Conservation (phyloP, 129 eudicot species). For the Cynara cardunculus region DNA sequence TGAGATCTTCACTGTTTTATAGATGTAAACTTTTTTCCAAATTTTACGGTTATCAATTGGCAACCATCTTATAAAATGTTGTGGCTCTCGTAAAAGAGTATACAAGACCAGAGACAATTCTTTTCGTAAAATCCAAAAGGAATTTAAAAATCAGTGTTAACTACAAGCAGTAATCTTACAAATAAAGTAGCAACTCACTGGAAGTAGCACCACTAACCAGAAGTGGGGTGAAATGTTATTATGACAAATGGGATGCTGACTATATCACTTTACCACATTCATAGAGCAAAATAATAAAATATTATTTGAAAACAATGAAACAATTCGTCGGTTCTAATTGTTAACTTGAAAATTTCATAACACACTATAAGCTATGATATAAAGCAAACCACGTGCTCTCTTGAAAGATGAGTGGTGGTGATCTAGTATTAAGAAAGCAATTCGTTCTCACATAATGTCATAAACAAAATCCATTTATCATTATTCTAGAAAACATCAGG, state of each 20-base stretch:
- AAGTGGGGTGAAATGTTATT: not conserved
- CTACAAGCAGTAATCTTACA: constrained; percentile 3
- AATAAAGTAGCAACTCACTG: constrained; percentile 1
- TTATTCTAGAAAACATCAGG: not conserved
- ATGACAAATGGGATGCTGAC: constrained; percentile 8
- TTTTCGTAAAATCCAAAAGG: not conserved
- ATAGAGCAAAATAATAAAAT: not conserved
- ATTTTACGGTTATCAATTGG: constrained; percentile 1
- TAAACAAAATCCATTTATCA: not conserved
- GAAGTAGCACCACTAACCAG: not conserved
- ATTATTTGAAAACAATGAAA: constrained; percentile 3
- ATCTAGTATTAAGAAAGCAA: not conserved
- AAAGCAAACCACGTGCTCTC: not conserved
- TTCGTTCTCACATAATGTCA: not conserved
- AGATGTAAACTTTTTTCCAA: not conserved
- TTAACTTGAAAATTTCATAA: not conserved
- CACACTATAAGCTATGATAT: not conserved
- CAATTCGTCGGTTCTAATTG: not conserved
- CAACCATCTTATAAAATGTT: constrained; percentile 5
- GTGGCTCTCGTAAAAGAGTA: not conserved
- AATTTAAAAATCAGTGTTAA: not conserved
- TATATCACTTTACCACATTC: constrained; percentile 12
- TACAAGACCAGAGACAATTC: not conserved
- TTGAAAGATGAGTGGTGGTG: constrained; percentile 8
- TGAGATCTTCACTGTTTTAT: not conserved